Conservation (phyloP, 2,329 filamentous ascomycete genomes). For the Monilinia fructicola region DNA sequence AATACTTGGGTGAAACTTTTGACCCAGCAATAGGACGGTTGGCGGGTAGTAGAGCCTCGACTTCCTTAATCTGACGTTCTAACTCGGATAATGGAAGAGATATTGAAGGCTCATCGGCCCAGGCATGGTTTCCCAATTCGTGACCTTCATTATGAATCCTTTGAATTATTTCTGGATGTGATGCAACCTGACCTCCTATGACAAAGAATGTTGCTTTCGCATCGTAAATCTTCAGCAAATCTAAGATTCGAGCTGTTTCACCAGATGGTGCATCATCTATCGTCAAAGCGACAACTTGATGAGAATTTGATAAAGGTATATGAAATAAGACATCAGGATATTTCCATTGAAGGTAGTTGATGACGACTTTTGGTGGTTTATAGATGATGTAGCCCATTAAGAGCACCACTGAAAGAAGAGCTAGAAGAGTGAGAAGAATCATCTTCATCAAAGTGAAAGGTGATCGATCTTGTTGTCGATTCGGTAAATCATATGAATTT, state of each 20-base stretch:
- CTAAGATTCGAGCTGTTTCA: constrained; percentile 68
- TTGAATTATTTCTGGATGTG: constrained; percentile 54
- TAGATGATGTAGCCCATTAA: constrained; percentile 68
- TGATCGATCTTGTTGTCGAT: background rate
- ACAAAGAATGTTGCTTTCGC: constrained; percentile 85
- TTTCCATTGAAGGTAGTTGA: constrained; percentile 66
- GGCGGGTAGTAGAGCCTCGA: constrained; percentile 52
- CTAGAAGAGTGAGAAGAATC: constrained; percentile 31
- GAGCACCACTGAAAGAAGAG: constrained; percentile 34
- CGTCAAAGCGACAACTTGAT: constrained; percentile 75
- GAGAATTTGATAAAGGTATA: constrained; percentile 52
- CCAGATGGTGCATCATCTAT: constrained; percentile 82
- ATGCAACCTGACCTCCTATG: constrained; percentile 73
- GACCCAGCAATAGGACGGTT: constrained; percentile 48
- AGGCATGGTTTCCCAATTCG: constrained; percentile 84
- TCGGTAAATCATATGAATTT: background rate
- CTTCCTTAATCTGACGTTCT: constrained; percentile 59
- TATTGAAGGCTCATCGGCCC: constrained; percentile 78
- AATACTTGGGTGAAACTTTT: constrained; percentile 55
- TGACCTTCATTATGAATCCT: constrained; percentile 61
- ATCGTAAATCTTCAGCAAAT: constrained; percentile 62
- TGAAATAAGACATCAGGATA: constrained; percentile 83
- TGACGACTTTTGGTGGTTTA: constrained; percentile 72
- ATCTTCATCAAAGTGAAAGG: constrained; percentile 23
- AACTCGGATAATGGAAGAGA: constrained; percentile 60